Base-by-base conservation (phyloP, 176 grass and related monocot species). In the Dactylis glomerata region DNA sequence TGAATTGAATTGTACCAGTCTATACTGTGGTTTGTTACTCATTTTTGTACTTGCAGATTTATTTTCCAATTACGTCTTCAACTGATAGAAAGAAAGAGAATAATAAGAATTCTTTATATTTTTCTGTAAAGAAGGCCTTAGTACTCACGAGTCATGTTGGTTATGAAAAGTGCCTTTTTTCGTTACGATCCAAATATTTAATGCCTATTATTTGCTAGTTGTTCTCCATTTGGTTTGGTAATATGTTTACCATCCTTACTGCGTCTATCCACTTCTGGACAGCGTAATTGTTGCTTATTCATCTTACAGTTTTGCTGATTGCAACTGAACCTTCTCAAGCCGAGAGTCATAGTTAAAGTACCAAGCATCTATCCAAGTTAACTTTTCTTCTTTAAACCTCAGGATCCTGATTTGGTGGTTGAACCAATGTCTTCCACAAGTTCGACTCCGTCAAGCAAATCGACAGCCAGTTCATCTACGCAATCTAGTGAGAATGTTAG, bases 321-420 rank as follows among this genome's bases (percentile, higher is more conserved):
- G 22, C 44, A 44, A 31, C 55, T 52, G 16, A 42, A 33, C 24
- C 47, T 75, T 75, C 70, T 71, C 2, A 81, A 85, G 30, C 31
- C 36, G 58, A 81, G 8, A 62, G 54, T 77, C 28, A 77, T 63
- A 63, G 62, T 9, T 83, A 71, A 82, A 46, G n/a, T 64, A 74
- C 69, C 8, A 9, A 42, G 41, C 41, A 42, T 42, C 41, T 36
- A 36, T 36, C 34, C 34, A 3, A 36, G 34, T 36, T 36, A 6
- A 69, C 3, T 36, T 77, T 61, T 12, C 28, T 86, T 70, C 13
- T 45, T 57, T 66, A 75, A 57, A 75, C 86, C 22, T 82, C 78
- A 98, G 93, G 96, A 98, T 82, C 87, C 89, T 78, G 77, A 82
- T 90, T 93, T 98, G 79, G 79, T 89, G 28, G 87, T 98, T 68